Percentiles rank a stretch among this genome's conserved stretches.
Evolutionary conservation across 176 grass and related monocot genomes (phyloP).

Genomic region (Ananas comosus): DNA sequence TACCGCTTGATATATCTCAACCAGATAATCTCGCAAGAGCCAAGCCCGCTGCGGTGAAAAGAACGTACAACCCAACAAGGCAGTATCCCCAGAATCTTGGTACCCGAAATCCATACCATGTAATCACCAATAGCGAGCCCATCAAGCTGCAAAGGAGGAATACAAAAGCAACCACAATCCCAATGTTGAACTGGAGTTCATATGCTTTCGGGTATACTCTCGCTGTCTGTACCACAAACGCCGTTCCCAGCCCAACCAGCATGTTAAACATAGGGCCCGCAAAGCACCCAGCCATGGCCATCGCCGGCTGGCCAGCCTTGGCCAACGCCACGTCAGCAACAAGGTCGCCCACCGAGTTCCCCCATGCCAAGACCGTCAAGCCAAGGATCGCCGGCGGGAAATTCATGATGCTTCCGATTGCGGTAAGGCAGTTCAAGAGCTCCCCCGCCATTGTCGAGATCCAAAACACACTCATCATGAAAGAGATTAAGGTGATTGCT

Average conservation of each 20-base stretch:
- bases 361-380: conserved; percentile 89
- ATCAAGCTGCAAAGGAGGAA: conserved; percentile 91
- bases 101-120: conserved; percentile 69
- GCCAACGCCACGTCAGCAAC: conserved; percentile 67
- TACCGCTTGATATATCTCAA: conserved; percentile 14
- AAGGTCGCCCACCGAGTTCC: conserved; percentile 85
- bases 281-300: conserved; percentile 89
- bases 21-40: conserved; percentile 35
- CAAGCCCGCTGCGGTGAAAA: conserved; percentile 61
- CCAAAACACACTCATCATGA: conserved; percentile 89
- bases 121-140: conserved; percentile 67
- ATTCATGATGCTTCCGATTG: conserved; percentile 72
- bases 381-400: conserved; percentile 77
- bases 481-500: conserved; percentile 49
- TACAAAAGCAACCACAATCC: conserved; percentile 83
- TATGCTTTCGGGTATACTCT: conserved; percentile 64
- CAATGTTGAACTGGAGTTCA: conserved; percentile 64
- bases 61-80: conserved; percentile 60
- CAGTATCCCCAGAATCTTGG: conserved; percentile 78
- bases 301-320: conserved; percentile 58
- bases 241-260: conserved; percentile 74
- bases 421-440: conserved; percentile 78
- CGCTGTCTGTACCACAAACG: conserved; percentile 68
- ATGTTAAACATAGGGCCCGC: conserved; percentile 96
- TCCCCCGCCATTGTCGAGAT: conserved; percentile 91